Evolutionary conservation across 495 filamentous ascomycete genomes (phyloP), one percentile per base, ranked within the genome.

Genomic region (Aspergillus bridgeri): DNA sequence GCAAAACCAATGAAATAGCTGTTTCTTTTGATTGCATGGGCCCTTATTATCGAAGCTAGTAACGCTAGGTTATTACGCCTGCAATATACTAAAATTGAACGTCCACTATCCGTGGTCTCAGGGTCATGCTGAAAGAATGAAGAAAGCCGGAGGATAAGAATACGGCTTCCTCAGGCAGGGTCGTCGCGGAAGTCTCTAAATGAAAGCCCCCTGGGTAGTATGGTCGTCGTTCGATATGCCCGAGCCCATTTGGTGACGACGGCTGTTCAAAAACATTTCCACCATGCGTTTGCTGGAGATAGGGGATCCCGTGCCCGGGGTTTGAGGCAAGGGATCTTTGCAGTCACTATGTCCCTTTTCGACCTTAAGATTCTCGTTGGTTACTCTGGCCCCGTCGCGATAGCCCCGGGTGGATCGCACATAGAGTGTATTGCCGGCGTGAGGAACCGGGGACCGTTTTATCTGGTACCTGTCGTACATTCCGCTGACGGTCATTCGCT

Each of bases 281-380:
- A 86, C 83, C 80, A 87, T 85, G 54, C 67, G 74, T 61, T 81
- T 79, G 63, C 79, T 81, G 23, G 80, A 80, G 17, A 82, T 69
- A 0, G 69, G 64, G 0, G 69, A 62, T 33, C 64, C 64, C 24
- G 58, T 27, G 17, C 64, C 67, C 43, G 68, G 63, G 6, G 64
- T 20, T 15, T 64, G 60, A 29, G 60, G 59, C 42, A 66, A 66
- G 29, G 59, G 57, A 11, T 55, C 61, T 53, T 62, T 63, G 51
- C 58, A 51, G 7, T 60, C 66, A 18, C 57, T 56, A 15, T 57
- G 59, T 20, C 59, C 63, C 45, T 74, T 62, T n/a, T 69, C 62
- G 48, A 55, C 60, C 25, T 47, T 55, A 20, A 59, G 49, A 48
- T 74, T 76, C 25, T 77, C 73, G 46, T 74, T 74, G 54, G 60